Evolutionary conservation across 2,329 filamentous ascomycete species (phyloP).

Genomic region (Xylariales sp.): DNA sequence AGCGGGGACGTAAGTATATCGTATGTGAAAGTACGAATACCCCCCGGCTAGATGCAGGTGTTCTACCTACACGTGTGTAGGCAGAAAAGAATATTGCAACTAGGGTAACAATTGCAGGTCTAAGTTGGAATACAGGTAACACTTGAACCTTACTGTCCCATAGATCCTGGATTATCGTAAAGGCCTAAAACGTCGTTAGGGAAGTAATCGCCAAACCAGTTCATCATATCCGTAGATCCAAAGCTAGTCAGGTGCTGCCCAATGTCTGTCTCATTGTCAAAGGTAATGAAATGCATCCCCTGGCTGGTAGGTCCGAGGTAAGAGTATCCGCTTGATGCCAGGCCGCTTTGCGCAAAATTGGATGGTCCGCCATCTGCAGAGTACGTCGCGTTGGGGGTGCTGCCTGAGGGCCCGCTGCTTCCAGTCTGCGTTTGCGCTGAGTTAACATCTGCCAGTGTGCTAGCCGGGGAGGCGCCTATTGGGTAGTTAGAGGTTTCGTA

Average conservation of each 20-base stretch:
- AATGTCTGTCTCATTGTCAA: conserved; percentile 30
- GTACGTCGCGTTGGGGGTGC: conserved; percentile 7
- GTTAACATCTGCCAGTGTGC: conserved; percentile 31
- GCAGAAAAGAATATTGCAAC: no score
- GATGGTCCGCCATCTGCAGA: conserved; percentile 19
- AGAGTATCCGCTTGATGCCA: conserved; percentile 26
- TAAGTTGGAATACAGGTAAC: no score
- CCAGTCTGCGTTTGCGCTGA: conserved; percentile 3
- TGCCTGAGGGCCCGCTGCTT: conserved; percentile 1
- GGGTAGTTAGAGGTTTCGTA: conserved; percentile 38
- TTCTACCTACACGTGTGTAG: no score
- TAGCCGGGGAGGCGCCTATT: conserved; percentile 35
- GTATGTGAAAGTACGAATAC: no score
- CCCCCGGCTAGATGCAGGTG: no score
- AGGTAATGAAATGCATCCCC: conserved; percentile 25
- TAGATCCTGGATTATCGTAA: conserved; percentile 11
- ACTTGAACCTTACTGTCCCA: conserved; percentile 1
- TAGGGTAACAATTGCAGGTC: no score
- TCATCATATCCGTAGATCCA: conserved; percentile 28
- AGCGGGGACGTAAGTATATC: no score
- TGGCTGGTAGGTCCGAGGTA: conserved; percentile 21
- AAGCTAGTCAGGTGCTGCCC: conserved; percentile 28
- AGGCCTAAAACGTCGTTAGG: conserved; percentile 26
- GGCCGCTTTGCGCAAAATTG: conserved; percentile 25
- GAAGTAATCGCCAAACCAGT: conserved; percentile 30